Evolutionary conservation across 2,329 filamentous ascomycete genomes (phyloP).

Genomic region (Exserohilum rostratum): DNA sequence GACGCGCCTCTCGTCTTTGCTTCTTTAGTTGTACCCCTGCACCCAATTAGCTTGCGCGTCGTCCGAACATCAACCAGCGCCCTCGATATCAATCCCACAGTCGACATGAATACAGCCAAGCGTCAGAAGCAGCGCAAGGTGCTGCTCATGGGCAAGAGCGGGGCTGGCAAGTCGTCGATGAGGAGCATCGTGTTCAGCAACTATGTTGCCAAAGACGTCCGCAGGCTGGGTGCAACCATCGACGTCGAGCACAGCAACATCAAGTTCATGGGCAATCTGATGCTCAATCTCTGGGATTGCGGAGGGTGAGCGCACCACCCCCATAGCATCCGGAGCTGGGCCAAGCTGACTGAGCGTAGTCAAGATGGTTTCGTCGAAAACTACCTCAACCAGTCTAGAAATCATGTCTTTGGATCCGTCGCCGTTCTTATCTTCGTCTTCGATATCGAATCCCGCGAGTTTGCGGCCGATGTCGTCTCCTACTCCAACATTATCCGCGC

Average conservation of each 20-base stretch:
- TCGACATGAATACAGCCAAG: slow-evolving; percentile 49
- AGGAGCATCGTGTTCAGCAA: slow-evolving; percentile 98
- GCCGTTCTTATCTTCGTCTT: slow-evolving; percentile 99
- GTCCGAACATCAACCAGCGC: no score
- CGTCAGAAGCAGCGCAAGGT: slow-evolving; percentile 62
- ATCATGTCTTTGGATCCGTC: slow-evolving; percentile 95
- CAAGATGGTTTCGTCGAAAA: slow-evolving; percentile 99
- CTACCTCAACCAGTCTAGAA: slow-evolving; percentile 92
- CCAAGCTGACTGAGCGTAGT: slow-evolving; percentile 52
- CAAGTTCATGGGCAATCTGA: slow-evolving; percentile 97
- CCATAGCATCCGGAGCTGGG: not conserved
- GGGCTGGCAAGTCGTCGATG: slow-evolving; percentile 98
- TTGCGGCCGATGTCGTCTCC: slow-evolving; percentile 88
- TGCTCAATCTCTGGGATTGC: slow-evolving; percentile 98
- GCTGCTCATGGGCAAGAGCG: slow-evolving; percentile 81
- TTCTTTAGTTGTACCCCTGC: not conserved
- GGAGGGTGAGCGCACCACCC: slow-evolving; percentile 67
- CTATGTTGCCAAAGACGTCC: slow-evolving; percentile 95
- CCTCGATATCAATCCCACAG: no score
- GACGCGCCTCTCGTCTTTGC: not conserved
- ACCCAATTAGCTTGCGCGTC: not conserved
- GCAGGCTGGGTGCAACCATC: slow-evolving; percentile 91
- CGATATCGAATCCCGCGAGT: slow-evolving; percentile 94
- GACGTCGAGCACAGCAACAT: slow-evolving; percentile 98
- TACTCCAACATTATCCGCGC: slow-evolving; percentile 91